phyloP scores from a whole-genome alignment of 805 yeast genomes.

The Saccharomycopsis fibuligera region DNA sequence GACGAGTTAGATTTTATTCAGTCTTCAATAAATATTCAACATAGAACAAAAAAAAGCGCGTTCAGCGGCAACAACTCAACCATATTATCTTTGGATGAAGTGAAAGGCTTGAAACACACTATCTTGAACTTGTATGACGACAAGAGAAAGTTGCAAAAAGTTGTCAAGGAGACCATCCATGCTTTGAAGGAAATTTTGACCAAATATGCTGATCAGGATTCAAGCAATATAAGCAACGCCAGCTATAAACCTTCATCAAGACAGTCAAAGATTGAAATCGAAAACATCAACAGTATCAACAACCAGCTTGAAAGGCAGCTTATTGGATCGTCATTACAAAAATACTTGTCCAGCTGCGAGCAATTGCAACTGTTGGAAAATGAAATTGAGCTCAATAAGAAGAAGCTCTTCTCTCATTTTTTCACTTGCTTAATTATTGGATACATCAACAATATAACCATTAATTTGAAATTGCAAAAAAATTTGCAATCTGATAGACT shows the following conservation, averaged over 20 bases:
- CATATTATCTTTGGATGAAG: constrained; percentile 19
- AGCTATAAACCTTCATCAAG: constrained; percentile 12
- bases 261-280: constrained; percentile 17
- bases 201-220: constrained; percentile 8
- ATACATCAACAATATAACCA: constrained; percentile 19
- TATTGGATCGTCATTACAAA: constrained; percentile 12
- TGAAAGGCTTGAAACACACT: constrained; percentile 15
- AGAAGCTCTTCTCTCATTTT: constrained; percentile 17
- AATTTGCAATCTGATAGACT: constrained; percentile 11
- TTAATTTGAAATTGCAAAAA: constrained; percentile 21
- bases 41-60: not conserved
- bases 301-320: constrained; percentile 18
- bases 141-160: not conserved
- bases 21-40: constrained; percentile 1
- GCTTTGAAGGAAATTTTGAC: constrained; percentile 13
- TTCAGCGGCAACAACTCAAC: constrained; percentile 1
- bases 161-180: constrained; percentile 5
- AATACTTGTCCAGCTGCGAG: constrained; percentile 7
- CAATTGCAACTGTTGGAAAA: constrained; percentile 4
- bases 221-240: not conserved
- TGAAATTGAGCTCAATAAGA: constrained; percentile 11
- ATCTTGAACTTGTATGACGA: constrained; percentile 4
- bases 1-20: constrained; percentile 12
- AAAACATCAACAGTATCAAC: constrained; percentile 15
- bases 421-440: constrained; percentile 21